These are phyloP conservation scores for Leptographium flavum DNA, from an alignment of 2,329 filamentous ascomycete species.

Conservation along the genomic window DNA sequence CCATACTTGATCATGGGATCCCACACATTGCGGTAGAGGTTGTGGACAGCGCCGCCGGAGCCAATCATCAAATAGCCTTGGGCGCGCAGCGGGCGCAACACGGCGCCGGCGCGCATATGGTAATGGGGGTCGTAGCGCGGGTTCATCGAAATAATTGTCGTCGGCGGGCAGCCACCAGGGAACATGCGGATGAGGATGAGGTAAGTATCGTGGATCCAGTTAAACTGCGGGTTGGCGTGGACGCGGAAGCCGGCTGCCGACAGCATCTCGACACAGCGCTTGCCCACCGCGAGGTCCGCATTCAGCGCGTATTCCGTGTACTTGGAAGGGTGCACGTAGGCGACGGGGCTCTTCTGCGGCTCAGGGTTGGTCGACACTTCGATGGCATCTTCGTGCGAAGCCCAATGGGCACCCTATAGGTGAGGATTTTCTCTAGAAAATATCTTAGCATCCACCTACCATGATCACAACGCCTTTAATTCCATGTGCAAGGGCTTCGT, in stretches of 20 bases:
- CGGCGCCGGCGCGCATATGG: slow-evolving; percentile 38
- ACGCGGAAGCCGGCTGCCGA: slow-evolving; percentile 37
- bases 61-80: slow-evolving; percentile 40
- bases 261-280: slow-evolving; percentile 35
- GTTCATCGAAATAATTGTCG: slow-evolving; percentile 35
- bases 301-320: slow-evolving; percentile 48
- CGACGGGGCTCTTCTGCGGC: slow-evolving; percentile 48
- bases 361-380: slow-evolving; percentile 46
- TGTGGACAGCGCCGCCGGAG: slow-evolving; percentile 51
- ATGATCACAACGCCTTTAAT: slow-evolving; percentile 53
- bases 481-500: slow-evolving; percentile 42
- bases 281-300: slow-evolving; percentile 39
- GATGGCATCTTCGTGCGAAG: slow-evolving; percentile 37
- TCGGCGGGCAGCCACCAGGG: slow-evolving; percentile 47
- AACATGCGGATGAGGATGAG: slow-evolving; percentile 59
- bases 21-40: slow-evolving; percentile 55
- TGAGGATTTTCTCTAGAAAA: slow-evolving; percentile 2
- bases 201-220: slow-evolving; percentile 63
- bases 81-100: slow-evolving; percentile 39
- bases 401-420: slow-evolving; percentile 50
- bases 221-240: slow-evolving; percentile 37
- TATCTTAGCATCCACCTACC: slow-evolving; percentile 21
- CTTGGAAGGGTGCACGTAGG: slow-evolving; percentile 51
- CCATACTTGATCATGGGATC: slow-evolving; percentile 46
- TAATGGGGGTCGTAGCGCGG: slow-evolving; percentile 25